Evolutionary conservation across 768 basidiomycete genomes (phyloP), one percentile per base, ranked within the genome.

Genomic region (Suillus alpinus): DNA sequence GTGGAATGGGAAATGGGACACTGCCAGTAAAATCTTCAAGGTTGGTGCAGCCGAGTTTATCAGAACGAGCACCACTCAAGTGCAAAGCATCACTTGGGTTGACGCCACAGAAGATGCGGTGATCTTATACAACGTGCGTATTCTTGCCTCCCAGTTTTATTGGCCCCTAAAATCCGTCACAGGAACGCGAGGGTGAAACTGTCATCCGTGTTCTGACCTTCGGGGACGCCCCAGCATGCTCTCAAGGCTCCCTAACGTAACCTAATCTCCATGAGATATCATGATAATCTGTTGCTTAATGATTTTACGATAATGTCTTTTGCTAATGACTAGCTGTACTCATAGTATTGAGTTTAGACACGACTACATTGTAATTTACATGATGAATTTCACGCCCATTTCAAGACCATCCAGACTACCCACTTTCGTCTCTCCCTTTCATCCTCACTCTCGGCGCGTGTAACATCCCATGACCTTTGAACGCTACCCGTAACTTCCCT

Each of bases 381-480:
- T 43, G 6, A 6, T 10, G 6, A 31, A 43, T 23, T 32, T 57
- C 34, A 57, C n/a, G 23, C 78, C 85, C 86, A 86, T 63, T 73
- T 80, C 39, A 88, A 66, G 62, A 77, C 70, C 36, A 89, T 81
- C 84, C 87, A 90, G 46, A 92, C 77, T 20, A 92, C 78, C 89
- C 91, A 92, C 23, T 80, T 74, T 63, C 89, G 80, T 65, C 87
- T 77, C 64, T 88, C 88, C n/a, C 68, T 76, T 44, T 92, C 90
- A 44, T 87, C 84, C 63, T 91, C 88, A 0, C 70, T 69, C 31
- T 83, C 82, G 0, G 76, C 81, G 44, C 80, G 74, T 9, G 73
- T 68, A 10, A 86, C 78, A 57, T 78, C 75, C 89, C 89, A 91
- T 6, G 64, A 49, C 49, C 85, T 81, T 37, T 69, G 64, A 16